Evolutionary conservation across 2,329 filamentous ascomycete genomes (phyloP), one percentile per base, ranked within the genome.

Genomic region (Epichloe baconii): DNA sequence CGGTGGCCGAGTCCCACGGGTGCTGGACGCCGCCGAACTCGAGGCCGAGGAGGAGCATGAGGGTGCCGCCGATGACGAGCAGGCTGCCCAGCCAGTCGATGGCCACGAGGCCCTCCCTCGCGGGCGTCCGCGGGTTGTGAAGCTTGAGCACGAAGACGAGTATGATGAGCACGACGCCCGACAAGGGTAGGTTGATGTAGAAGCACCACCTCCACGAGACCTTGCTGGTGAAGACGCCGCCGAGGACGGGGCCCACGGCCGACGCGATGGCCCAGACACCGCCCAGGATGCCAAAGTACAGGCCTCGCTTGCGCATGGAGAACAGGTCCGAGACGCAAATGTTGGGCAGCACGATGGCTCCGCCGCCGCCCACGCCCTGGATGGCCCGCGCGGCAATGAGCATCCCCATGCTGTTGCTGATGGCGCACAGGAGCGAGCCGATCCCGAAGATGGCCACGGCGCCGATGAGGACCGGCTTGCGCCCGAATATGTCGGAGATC

Each of bases 41-140:
- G 11, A 95, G 78, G 0, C 88, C 90, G 42, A 95, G 80, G 4
- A 95, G 78, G 56, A 95, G 74, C 86, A 95, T 91, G 19, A 94
- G 72, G 0, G 86, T 90, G 19, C 84, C 87, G 42, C 85, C 85
- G 23, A 90, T 77, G 62, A 94, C 79, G 34, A 76, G 66, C 4
- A 75, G 14, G 52, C 71, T 76, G 37, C 77, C 77, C 0, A 71
- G 55, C 78, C 78, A 82, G 64, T 82, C 78, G 44, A 82, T 72
- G 17, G 83, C 82, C 35, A 77, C 73, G 5, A 88, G 68, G 0
- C 84, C 85, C 48, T 81, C 65, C 48, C 71, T 66, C 11, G 86
- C 62, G 0, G 80, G 75, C 0, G 84, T 87, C 50, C 74, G 73
- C 1, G 84, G 83, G 36, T 82, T 85, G 62, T 86, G 79, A 21